Evolutionary conservation across 805 yeast genomes (phyloP), one percentile per base, ranked within the genome.

Genomic region (Metschnikowia gelsemii): DNA sequence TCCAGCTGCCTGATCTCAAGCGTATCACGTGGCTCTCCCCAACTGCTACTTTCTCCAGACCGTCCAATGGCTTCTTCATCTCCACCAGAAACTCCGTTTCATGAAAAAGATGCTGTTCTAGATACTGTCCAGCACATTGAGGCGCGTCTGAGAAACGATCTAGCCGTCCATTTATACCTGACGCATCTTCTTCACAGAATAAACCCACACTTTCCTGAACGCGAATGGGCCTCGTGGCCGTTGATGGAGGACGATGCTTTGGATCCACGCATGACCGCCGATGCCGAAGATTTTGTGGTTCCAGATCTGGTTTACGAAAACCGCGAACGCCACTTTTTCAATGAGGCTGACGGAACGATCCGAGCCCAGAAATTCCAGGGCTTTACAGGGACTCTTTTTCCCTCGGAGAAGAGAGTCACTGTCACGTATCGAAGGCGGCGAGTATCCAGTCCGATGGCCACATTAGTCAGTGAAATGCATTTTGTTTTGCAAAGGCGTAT

Each of bases 151-250:
- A 59, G 80, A 23, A 59, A 60, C 9, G 89, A 86, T 58, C 61
- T 85, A 22, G 73, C 84, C 0, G 54, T 78, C 2, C 95, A 86
- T 60, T 59, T 87, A 3, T 86, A 83, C 56, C 74, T 84, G 18
- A 56, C 80, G 0, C 66, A 68, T 43, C 62, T 85, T 21, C 58
- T 72, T 39, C 74, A 63, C 42, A 60, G 53, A 32, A 62, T 62
- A 37, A 62, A 61, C 59, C 66, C 59, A 38, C 26, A 40, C 45
- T 66, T 67, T 62, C 74, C 75, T 32, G 36, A 47, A 38, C 32
- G 50, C 33, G 40, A 55, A 38, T 82, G 86, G 82, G 55, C 77
- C 0, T 55, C 70, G 3, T 84, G 91, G 91, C 91, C 91, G 1
- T 55, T 72, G 27, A 23, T 8, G 18, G 20, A 21, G 16, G 16